Conservation (phyloP, 2,329 filamentous ascomycete genomes). For the Aureobasidium sp. region DNA sequence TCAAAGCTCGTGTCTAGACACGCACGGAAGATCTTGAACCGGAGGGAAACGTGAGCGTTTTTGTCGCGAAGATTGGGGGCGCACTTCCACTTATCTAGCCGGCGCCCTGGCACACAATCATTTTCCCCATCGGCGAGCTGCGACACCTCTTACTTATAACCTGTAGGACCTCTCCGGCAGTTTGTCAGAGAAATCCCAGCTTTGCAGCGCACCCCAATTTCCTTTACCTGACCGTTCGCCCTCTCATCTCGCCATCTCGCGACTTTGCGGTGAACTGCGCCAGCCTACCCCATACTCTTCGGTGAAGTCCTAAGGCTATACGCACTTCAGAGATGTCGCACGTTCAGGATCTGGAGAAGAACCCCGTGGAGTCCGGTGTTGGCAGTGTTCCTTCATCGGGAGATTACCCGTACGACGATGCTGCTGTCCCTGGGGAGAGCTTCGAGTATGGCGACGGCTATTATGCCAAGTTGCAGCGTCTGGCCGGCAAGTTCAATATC, state of each 20-base stretch:
- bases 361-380: constrained; percentile 23
- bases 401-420: constrained; percentile 28
- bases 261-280: constrained; percentile 5
- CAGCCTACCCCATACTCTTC: constrained; percentile 4
- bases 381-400: constrained; percentile 20
- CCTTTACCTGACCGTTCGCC: constrained; percentile 7
- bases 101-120: constrained; percentile 5
- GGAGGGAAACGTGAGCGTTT: constrained; percentile 12
- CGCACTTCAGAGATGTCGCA: constrained; percentile 1
- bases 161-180: constrained; percentile 11
- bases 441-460: constrained; percentile 49
- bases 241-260: background rate
- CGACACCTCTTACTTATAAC: constrained; percentile 6
- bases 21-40: constrained; percentile 6
- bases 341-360: constrained; percentile 21
- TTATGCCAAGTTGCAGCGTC: constrained; percentile 52
- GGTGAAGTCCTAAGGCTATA: background rate
- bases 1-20: constrained; percentile 13
- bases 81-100: constrained; percentile 12
- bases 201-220: background rate
- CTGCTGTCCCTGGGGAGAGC: constrained; percentile 49
- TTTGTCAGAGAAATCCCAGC: constrained; percentile 12
- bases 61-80: constrained; percentile 9
- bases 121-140: constrained; percentile 10
- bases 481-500: constrained; percentile 58